Conservation (phyloP, 2,329 filamentous ascomycete species). For the Ophiocordyceps robertsii region DNA sequence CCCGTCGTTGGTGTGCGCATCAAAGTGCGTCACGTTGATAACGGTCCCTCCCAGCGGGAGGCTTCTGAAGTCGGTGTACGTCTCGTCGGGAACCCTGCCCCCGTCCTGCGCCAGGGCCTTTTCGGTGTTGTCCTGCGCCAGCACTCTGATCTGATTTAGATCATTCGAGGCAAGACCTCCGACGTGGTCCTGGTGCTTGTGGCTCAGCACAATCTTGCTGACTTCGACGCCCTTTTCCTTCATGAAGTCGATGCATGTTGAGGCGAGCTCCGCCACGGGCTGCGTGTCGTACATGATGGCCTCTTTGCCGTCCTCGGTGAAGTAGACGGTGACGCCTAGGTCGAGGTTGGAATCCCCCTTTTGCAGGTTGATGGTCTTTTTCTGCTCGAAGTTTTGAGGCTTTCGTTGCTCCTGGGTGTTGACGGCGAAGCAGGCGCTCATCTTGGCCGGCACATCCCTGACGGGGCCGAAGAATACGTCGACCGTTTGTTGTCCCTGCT, state of each 20-base stretch:
- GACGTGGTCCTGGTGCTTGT: conserved; percentile 3
- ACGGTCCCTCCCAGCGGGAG: neutral
- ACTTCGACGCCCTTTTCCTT: neutral
- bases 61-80: neutral
- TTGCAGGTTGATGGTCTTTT: neutral
- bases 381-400: neutral
- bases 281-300: conserved; percentile 2
- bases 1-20: conserved; percentile 2
- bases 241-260: neutral
- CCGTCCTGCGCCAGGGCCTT: neutral
- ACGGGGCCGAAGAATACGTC: neutral
- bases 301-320: neutral
- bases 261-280: conserved; percentile 1
- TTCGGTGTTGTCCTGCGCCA: conserved; percentile 3
- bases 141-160: neutral
- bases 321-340: conserved; percentile 2
- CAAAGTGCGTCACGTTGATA: conserved; percentile 1
- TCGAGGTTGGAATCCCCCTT: neutral
- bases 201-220: conserved; percentile 1
- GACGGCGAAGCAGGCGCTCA: neutral
- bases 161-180: neutral
- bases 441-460: neutral
- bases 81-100: neutral
- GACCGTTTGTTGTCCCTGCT: neutral
- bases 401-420: neutral